Conservation (phyloP, 176 grass and related monocot genomes). For the Miscanthus lutarioriparius region DNA sequence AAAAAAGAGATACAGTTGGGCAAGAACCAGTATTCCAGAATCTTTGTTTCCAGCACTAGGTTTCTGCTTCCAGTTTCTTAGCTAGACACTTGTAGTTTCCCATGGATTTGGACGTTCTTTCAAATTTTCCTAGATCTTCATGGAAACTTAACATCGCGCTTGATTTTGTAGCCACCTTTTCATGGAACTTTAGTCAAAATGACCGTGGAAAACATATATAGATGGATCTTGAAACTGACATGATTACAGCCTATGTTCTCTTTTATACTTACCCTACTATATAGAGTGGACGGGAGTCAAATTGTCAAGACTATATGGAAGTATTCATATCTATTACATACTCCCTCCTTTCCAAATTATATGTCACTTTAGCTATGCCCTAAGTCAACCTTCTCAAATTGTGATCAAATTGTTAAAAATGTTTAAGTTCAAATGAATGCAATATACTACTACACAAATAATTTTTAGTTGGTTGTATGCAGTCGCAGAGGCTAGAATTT, state of each 20-base stretch:
- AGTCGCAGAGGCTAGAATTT: too few relatives aligned
- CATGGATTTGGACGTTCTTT: conserved; percentile 27
- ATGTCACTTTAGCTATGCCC: background rate
- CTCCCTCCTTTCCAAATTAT: background rate
- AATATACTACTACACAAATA: too few relatives aligned
- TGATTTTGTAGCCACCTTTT: background rate
- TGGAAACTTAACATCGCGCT: background rate
- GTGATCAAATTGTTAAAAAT: background rate
- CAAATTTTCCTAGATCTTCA: background rate
- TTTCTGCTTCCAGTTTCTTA: background rate
- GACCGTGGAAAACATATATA: background rate
- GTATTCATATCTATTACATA: background rate
- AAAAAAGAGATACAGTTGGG: background rate
- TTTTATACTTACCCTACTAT: background rate
- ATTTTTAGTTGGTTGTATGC: too few relatives aligned
- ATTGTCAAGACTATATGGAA: background rate
- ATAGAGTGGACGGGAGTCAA: background rate
- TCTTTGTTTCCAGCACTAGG: conserved; percentile 13
- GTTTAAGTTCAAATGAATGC: too few relatives aligned
- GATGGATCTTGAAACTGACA: background rate
- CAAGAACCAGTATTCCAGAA: background rate
- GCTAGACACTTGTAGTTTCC: background rate
- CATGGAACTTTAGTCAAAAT: background rate
- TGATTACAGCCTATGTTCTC: background rate
- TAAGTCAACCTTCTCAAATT: background rate